Conservation (phyloP, 805 yeast genomes). For the Lipomyces starkeyi region DNA sequence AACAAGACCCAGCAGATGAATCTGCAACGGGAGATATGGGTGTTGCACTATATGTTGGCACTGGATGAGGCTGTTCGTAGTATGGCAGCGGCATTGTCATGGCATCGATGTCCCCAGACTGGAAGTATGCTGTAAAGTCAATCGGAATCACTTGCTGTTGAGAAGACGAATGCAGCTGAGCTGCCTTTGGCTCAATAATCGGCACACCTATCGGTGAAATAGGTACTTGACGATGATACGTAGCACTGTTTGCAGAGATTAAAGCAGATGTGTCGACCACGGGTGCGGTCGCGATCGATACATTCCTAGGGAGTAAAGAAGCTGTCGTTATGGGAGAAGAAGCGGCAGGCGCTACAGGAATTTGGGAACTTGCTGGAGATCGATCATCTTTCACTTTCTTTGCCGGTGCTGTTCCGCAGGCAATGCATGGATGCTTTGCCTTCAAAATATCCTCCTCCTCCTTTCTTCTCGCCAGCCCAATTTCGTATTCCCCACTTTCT, state of each 20-base stretch:
- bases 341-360: neutral
- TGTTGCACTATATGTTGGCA: neutral
- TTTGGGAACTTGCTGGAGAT: neutral
- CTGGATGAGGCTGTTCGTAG: neutral
- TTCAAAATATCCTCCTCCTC: slow-evolving; percentile 26
- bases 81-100: neutral
- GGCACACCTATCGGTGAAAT: neutral
- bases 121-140: slow-evolving; percentile 33
- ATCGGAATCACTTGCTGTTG: slow-evolving; percentile 16
- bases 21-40: neutral
- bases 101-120: slow-evolving; percentile 23
- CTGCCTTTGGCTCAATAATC: neutral
- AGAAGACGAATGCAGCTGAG: neutral
- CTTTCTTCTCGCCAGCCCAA: slow-evolving; percentile 13
- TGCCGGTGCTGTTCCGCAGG: slow-evolving; percentile 32
- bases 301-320: neutral
- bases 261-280: neutral
- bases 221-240: neutral
- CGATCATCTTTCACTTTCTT: slow-evolving; percentile 4
- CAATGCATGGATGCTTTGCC: slow-evolving; percentile 27
- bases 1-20: neutral
- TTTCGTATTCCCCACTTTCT: slow-evolving; percentile 13
- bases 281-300: neutral
- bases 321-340: neutral
- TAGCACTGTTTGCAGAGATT: neutral